A percentile compares a stretch with the other conserved stretches of the same genome.
Conservation (phyloP, 306 rosid species). For the Corylus americana region DNA sequence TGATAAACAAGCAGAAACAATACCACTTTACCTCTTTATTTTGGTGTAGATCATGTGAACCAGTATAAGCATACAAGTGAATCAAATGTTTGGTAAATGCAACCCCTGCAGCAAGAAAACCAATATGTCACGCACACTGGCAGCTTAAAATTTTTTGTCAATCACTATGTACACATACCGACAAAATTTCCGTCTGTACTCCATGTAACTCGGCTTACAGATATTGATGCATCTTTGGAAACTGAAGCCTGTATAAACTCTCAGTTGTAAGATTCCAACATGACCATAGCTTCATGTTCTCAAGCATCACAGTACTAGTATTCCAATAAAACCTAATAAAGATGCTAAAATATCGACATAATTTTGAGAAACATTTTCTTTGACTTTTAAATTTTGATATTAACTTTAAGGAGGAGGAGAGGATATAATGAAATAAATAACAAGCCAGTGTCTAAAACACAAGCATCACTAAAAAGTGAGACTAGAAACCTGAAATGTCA, state of each 20-base stretch:
- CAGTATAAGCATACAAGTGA: constrained; percentile 67
- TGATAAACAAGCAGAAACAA: constrained; percentile 28
- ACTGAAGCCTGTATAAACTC: constrained; percentile 57
- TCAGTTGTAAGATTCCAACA: constrained; percentile 37
- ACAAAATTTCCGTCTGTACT: constrained; percentile 83
- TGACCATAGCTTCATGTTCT: constrained; percentile 20
- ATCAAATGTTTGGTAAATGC: constrained; percentile 83
- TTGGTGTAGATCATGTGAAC: constrained; percentile 64
- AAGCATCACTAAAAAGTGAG: constrained; percentile 10
- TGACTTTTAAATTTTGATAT: constrained; percentile 2
- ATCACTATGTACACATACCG: constrained; percentile 55
- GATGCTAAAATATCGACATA: constrained; percentile 9
- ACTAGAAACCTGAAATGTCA: constrained; percentile 68
- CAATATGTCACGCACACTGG: constrained; percentile 30
- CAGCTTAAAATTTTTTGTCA: constrained; percentile 24
- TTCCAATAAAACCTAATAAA: background rate
- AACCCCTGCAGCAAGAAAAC: constrained; percentile 63
- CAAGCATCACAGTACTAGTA: constrained; percentile 20
- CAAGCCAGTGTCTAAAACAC: constrained; percentile 6
- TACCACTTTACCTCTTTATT: constrained; percentile 58
- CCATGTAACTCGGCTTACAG: constrained; percentile 86
- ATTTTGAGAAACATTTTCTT: constrained; percentile 10
- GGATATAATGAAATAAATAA: constrained; percentile 20
- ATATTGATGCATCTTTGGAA: constrained; percentile 54
- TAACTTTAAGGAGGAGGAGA: constrained; percentile 11